Percentiles rank a stretch among this genome's conserved stretches.
phyloP scores from a whole-genome alignment of 2,329 filamentous ascomycete genomes.

The Nakataea oryzae region DNA sequence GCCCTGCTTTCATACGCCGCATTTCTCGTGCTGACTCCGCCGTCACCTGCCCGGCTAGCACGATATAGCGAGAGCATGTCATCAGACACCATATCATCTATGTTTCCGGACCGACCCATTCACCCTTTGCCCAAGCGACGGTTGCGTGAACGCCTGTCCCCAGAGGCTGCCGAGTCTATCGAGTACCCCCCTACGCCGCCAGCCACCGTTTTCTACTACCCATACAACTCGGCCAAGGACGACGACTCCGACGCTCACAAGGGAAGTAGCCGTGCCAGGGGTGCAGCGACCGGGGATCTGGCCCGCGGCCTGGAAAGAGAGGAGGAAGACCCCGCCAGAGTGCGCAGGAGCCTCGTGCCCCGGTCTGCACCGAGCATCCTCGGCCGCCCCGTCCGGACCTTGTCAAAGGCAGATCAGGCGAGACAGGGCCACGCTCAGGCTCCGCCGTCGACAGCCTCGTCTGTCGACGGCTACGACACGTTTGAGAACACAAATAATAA shows the following conservation, averaged over 20 bases:
- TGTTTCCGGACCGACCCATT: conserved; percentile 85
- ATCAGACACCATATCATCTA: conserved; percentile 66
- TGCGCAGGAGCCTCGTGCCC: conserved; percentile 27
- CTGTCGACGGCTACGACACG: conserved; percentile 83
- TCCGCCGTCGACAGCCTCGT: conserved; percentile 56
- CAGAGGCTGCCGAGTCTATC: conserved; percentile 73
- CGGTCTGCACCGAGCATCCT: conserved; percentile 36
- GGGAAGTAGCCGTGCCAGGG: conserved; percentile 2
- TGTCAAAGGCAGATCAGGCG: conserved; percentile 30
- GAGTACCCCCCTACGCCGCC: conserved; percentile 70
- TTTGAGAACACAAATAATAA: conserved; percentile 99
- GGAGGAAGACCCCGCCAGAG: conserved; percentile 38
- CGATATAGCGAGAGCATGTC: conserved; percentile 45
- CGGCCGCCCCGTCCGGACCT: conserved; percentile 28
- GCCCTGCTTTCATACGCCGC: background rate
- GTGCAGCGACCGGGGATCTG: conserved; percentile 28
- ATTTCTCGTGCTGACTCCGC: conserved; percentile 5
- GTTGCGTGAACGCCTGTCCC: conserved; percentile 76
- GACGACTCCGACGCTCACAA: conserved; percentile 23
- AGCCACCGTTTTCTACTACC: conserved; percentile 70
- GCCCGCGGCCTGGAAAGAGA: conserved; percentile 45
- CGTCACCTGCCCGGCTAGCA: conserved; percentile 14
- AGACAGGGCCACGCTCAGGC: conserved; percentile 22
- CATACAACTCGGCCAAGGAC: conserved; percentile 41
- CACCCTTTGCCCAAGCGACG: conserved; percentile 83